Evolutionary conservation across 2,329 filamentous ascomycete species (phyloP), one percentile per base, ranked within the genome.

Genomic region (Allantophomopsis cytisporea): DNA sequence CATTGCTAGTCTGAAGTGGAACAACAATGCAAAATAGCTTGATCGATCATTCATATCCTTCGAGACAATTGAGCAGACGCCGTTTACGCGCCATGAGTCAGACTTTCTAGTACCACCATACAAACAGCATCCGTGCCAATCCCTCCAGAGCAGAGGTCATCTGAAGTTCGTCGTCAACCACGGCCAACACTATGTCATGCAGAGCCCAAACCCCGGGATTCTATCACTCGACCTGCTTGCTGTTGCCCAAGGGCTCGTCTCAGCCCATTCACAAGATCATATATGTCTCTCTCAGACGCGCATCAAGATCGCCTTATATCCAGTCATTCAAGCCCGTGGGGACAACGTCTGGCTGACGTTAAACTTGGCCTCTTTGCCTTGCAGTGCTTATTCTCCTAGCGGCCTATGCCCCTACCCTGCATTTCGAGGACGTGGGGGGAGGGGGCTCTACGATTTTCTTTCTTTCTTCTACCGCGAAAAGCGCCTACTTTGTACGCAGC

Each of bases 291-390:
- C 7, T 12, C 23, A 28, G 23, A 28, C 10, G 23, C 23, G 8
- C 20, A 21, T 21, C 20, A 8, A 21, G 20, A 21, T 21, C 5
- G 20, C 8, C 23, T 10, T 8, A 10, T 28, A 16, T 20, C 38
- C 38, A 40, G 15, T 40, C 32, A 20, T 40, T 40, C 38, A 18
- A 40, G 32, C 23, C 23, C 38, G 38, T 40, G 38, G 20, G 7
- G 18, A 28, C 37, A 40, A 17, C 21, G 32, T 35, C 31, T 40
- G 38, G 38, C 17, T 36, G 38, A 28, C 32, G 32, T 36, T 35
- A 16, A 30, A 21, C 12, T 32, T 36, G 13, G 20, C 38, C 32
- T 14, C 13, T 16, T 21, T 18, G 31, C 16, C 31, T 21, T 8
- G 8, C 6, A 18, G 18, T 20, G 18, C 18, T 20, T 20, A 20